Base-by-base conservation (phyloP, 768 basidiomycete genomes). In the Gymnopilus junonius region DNA sequence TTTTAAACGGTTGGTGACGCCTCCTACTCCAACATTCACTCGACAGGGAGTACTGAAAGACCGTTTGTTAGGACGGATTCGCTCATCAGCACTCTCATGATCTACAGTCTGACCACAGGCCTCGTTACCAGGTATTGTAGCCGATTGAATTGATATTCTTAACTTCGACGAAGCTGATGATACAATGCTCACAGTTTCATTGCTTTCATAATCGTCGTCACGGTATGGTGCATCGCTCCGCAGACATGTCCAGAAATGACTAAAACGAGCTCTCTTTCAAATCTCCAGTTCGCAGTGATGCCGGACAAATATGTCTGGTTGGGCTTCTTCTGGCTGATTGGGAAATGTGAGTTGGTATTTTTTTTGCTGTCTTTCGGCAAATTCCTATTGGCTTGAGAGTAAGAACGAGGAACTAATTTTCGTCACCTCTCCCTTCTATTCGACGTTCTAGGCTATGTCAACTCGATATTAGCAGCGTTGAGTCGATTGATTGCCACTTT, bases 401-500 rank as follows among this genome's bases (percentile, higher is more conserved):
- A 50, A 7, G 27, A 55, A 50, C 25, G 46, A 39, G 35, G 59
- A 58, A 35, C 59, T 64, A 17, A 64, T 23, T 25, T 17, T 3
- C 35, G 53, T 65, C n/a, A n/a, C n/a, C n/a, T n/a, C n/a, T 25
- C n/a, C 17, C 43, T 15, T 51, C 48, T 29, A 51, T 51, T n/a
- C 5, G 29, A 32, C 12, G 37, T 58, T 54, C 37, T 58, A 84
- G 83, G 81, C 65, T 83, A 85, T 64, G 82, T 84, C 21, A 85
- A 84, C 64, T 84, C 83, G 1, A 69, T 83, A 27, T 71, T 85
- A n/a, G 83, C 83, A 43, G 77, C 82, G 83, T 84, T 74, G 73
- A 75, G 74, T 75, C 21, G 53, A 31, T 62, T 21, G 55, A 48
- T 15, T 31, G 27, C 12, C 21, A n/a, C n/a, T 21, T 14, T 35